A percentile compares a stretch with the other conserved stretches of the same genome.
phyloP scores from a whole-genome alignment of 306 rosid species.

The Mucuna pruriens region DNA sequence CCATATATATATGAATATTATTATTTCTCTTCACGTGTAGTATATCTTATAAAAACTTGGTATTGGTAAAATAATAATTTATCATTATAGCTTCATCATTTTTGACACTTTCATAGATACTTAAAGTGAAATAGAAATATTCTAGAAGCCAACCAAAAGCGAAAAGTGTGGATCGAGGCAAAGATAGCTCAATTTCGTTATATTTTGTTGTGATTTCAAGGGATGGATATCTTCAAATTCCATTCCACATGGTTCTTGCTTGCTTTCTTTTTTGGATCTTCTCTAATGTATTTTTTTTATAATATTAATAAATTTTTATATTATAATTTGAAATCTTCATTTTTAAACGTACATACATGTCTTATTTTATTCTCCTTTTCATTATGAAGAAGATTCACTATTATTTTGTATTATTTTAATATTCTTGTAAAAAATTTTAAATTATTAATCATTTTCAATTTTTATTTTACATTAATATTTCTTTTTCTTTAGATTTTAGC shows the following conservation, averaged over 20 bases:
- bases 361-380: not conserved
- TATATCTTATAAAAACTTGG: not conserved
- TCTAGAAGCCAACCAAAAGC: not conserved
- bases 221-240: not conserved
- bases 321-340: not conserved
- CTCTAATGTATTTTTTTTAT: not conserved
- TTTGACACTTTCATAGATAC: too few relatives aligned
- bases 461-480: too few relatives aligned
- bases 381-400: not conserved
- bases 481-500: not conserved
- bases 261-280: not conserved
- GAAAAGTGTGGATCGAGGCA: constrained; percentile 10
- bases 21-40: not conserved
- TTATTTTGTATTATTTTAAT: too few relatives aligned
- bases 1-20: not conserved
- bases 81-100: too few relatives aligned
- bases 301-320: not conserved
- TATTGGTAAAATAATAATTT: too few relatives aligned
- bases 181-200: not conserved
- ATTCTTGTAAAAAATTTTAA: too few relatives aligned
- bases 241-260: not conserved
- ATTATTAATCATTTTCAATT: too few relatives aligned
- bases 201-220: not conserved
- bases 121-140: constrained; percentile 34
- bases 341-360: not conserved